Base-by-base conservation (phyloP, 495 filamentous ascomycete genomes). In the Neurospora intermedia region DNA sequence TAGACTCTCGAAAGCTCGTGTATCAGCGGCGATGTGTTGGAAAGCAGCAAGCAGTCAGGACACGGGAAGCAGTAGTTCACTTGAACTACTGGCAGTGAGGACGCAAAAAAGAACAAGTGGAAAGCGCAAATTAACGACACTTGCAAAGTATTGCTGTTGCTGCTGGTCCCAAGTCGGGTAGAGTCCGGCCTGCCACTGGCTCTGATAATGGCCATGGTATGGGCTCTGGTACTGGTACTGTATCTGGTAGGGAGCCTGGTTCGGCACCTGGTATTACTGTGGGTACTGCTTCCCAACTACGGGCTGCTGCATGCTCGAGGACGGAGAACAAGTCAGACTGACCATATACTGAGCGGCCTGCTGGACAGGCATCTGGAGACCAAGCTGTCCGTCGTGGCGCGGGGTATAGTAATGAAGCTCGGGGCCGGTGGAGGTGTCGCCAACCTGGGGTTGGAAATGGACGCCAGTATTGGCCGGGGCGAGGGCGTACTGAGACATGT, bases 381-480 rank as follows among this genome's bases (percentile, higher is more conserved):
- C 15, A 38, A 66, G 45, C 31, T 46, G 70, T 18, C 45, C 48
- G 69, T 88, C 86, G 20, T 76, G 75, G 7, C 84, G 82, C 23
- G 85, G 85, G 31, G 83, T 80, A 69, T 85, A 87, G 23, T 77
- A 81, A 69, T 87, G 82, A 15, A 78, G 59, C 48, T 83, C 82
- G 7, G 83, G 79, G 2, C 85, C 86, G 71, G 78, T 76, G 40
- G 80, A 81, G 27, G 85, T 86, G 40, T 83, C 82, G 40, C 82
- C 81, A 20, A 84, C 82, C 27, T 84, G 85, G 2, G 85, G 86
- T 70, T 86, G 83, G 72, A 81, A 85, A 78, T 84, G 81, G 27
- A 79, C 73, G 74, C 82, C 77, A 15, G 48, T 69, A 16, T 59
- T 72, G 69, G 70, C 74, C 46, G 70, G 71, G 18, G 70, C 69